Conservation (phyloP, 73 alveolate species). For the Paramecium caudatum region DNA sequence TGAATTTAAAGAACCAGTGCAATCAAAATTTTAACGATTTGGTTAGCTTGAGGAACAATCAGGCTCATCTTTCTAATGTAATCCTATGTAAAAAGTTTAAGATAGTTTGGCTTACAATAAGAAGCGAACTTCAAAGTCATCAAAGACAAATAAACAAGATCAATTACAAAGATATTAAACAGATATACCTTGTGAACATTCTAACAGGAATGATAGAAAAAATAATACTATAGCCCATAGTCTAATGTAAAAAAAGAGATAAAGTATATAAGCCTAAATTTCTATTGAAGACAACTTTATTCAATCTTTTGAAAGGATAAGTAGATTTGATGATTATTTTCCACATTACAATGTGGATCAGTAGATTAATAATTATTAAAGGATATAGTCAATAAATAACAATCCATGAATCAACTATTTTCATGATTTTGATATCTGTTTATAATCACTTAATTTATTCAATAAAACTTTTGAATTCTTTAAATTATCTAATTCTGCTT, state of each 20-base stretch:
- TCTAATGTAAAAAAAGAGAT: too few species aligned
- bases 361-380: constrained; percentile 18
- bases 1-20: background rate
- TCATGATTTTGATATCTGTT: constrained; percentile 25
- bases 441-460: constrained; percentile 34
- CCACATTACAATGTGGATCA: constrained; percentile 49
- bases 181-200: background rate
- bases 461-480: background rate
- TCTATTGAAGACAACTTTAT: constrained; percentile 2
- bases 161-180: background rate
- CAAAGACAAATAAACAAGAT: background rate
- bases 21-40: constrained; percentile 8
- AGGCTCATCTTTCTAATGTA: background rate
- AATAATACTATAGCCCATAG: constrained; percentile 10
- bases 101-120: background rate
- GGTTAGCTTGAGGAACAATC: background rate
- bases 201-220: background rate
- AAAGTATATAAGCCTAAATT: too few species aligned
- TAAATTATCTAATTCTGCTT: constrained; percentile 31
- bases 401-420: too few species aligned
- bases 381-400: background rate
- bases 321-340: constrained; percentile 23
- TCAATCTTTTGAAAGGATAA: constrained; percentile 5
- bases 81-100: background rate
- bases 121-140: background rate